A percentile compares a stretch with the other conserved stretches of the same genome.
phyloP scores from a whole-genome alignment of 345 rosid genomes.

The Streptanthus diversifolius region DNA sequence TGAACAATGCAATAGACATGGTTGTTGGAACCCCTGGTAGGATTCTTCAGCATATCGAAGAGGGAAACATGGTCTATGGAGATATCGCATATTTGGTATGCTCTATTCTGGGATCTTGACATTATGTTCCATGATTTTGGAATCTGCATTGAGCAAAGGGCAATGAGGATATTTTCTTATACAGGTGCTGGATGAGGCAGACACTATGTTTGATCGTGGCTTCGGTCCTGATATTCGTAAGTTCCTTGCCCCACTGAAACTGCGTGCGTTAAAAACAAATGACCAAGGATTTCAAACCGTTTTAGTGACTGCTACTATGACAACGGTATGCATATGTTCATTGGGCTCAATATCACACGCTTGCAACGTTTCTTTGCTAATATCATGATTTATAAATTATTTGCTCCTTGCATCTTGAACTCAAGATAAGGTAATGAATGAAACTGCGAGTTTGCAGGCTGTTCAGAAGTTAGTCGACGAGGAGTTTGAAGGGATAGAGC shows the following conservation, averaged over 20 bases:
- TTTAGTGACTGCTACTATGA: conserved; percentile 90
- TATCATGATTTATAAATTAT: background rate
- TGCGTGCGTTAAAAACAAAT: conserved; percentile 60
- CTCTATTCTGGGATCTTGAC: background rate
- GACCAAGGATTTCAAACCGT: conserved; percentile 81
- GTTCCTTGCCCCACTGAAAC: conserved; percentile 77
- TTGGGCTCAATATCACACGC: background rate
- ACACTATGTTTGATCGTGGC: conserved; percentile 97
- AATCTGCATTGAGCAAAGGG: background rate
- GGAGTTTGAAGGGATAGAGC: conserved; percentile 87
- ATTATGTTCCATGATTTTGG: background rate
- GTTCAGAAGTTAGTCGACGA: conserved; percentile 86
- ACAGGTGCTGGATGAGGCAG: conserved; percentile 97
- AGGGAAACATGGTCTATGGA: conserved; percentile 93
- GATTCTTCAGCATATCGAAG: conserved; percentile 89
- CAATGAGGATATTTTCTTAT: conserved; percentile 5
- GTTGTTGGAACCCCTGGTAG: conserved; percentile 96
- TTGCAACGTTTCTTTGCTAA: background rate
- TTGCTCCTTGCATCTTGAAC: background rate
- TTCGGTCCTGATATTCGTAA: conserved; percentile 95
- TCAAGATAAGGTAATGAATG: background rate
- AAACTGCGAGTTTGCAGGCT: conserved; percentile 50
- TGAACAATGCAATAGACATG: conserved; percentile 83
- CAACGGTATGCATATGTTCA: conserved; percentile 49
- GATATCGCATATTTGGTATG: conserved; percentile 68